phyloP scores from a whole-genome alignment of 1,139 yeast genomes.

The Suhomyces guaymorum region DNA sequence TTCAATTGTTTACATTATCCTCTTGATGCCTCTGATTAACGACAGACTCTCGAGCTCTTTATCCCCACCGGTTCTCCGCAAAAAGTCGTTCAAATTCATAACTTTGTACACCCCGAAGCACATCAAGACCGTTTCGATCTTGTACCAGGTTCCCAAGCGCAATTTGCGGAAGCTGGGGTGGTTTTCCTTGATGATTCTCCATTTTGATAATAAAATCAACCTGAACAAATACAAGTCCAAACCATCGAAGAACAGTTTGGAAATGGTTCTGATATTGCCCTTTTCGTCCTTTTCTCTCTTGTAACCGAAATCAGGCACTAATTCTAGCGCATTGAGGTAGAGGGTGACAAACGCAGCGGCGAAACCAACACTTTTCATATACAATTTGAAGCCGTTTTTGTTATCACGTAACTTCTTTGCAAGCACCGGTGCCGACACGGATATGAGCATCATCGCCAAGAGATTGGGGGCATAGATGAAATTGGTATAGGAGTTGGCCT shows the following conservation, averaged over 20 bases:
- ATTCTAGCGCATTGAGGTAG: constrained; percentile 26
- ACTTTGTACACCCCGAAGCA: constrained; percentile 42
- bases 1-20: constrained; percentile 17
- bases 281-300: constrained; percentile 7
- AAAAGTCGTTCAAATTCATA: constrained; percentile 42
- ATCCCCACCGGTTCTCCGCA: constrained; percentile 16
- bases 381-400: constrained; percentile 35
- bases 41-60: constrained; percentile 8
- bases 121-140: constrained; percentile 38
- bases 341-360: constrained; percentile 35
- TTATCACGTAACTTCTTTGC: constrained; percentile 16
- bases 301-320: constrained; percentile 30
- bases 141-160: constrained; percentile 32
- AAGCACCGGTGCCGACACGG: constrained; percentile 30
- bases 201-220: constrained; percentile 40
- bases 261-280: constrained; percentile 27
- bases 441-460: constrained; percentile 36
- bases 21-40: constrained; percentile 14
- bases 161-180: constrained; percentile 36
- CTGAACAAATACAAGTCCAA: constrained; percentile 38
- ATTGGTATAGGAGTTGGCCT: constrained; percentile 36
- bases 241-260: constrained; percentile 30
- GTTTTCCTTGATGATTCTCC: constrained; percentile 45
- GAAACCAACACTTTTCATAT: constrained; percentile 40
- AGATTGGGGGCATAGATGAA: constrained; percentile 42